phyloP scores from a whole-genome alignment of 1,284 basidiomycete species.

The Sanguinoderma infundibulare region DNA sequence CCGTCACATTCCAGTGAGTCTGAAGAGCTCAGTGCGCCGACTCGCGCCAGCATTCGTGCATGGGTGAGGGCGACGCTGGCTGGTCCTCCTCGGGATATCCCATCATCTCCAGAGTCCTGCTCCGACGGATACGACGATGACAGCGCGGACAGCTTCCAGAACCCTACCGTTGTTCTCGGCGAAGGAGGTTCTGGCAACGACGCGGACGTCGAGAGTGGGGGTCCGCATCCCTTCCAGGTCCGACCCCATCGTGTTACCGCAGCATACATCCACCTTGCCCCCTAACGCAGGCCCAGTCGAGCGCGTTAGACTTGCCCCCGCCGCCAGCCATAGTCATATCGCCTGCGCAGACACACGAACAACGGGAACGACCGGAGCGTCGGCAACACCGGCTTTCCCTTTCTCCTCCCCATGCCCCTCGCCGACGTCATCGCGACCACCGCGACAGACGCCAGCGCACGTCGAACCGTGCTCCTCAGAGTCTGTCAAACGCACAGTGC shows the following conservation, averaged over 20 bases:
- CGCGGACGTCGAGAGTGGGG: slow-evolving; percentile 18
- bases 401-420: not conserved
- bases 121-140: slow-evolving; percentile 7
- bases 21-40: slow-evolving; percentile 8
- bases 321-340: not conserved
- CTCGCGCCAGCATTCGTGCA: slow-evolving; percentile 20
- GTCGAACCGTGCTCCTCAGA: slow-evolving; percentile 1
- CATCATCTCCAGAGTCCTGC: not conserved
- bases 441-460: slow-evolving; percentile 10
- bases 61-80: slow-evolving; percentile 18
- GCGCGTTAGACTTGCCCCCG: not conserved
- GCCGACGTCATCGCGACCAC: slow-evolving; percentile 11
- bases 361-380: slow-evolving; percentile 11
- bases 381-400: slow-evolving; percentile 3
- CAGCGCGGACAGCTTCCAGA: not conserved
- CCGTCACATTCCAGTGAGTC: slow-evolving; percentile 3
- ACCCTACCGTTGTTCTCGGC: not conserved
- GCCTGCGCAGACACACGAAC: not conserved
- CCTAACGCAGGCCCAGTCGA: not conserved
- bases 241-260: too few relatives aligned
- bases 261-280: not conserved
- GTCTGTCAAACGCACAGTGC: not conserved
- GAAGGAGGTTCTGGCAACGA: slow-evolving; percentile 15
- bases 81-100: slow-evolving; percentile 9
- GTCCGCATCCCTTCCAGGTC: not conserved